A percentile compares a stretch with the other conserved stretches of the same genome.
These are phyloP conservation scores for Tricholoma saponaceum DNA, from an alignment of 768 basidiomycete genomes.

Conservation along the genomic window DNA sequence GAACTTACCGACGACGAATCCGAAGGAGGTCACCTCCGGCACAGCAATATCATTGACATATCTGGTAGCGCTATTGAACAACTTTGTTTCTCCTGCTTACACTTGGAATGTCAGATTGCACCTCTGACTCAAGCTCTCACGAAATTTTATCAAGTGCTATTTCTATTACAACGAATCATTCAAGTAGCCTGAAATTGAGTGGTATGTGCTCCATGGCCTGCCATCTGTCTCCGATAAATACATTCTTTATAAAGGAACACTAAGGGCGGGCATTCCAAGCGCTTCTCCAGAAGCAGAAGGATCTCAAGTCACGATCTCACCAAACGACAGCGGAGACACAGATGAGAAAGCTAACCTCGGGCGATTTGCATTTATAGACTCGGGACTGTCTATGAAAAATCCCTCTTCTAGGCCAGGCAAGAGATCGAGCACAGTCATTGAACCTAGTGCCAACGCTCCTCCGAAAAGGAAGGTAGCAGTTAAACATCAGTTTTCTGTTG, in stretches of 20 bases:
- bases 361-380: slow-evolving; percentile 36
- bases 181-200: background rate
- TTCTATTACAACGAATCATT: background rate
- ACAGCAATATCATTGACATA: background rate
- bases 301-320: background rate
- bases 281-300: background rate
- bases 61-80: background rate
- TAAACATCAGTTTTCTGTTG: slow-evolving; percentile 21
- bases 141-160: background rate
- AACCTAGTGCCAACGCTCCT: slow-evolving; percentile 4
- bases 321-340: slow-evolving; percentile 23
- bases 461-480: slow-evolving; percentile 10
- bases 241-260: background rate
- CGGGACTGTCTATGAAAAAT: background rate
- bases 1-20: slow-evolving; percentile 21
- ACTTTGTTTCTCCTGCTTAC: background rate
- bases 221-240: background rate
- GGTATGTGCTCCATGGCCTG: background rate
- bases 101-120: background rate
- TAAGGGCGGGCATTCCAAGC: background rate
- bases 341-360: slow-evolving; percentile 23
- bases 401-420: slow-evolving; percentile 5
- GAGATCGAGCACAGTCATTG: slow-evolving; percentile 6
- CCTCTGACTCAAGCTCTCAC: background rate
- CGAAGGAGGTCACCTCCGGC: background rate